These are phyloP conservation scores for Coemansia sp. DNA, from an alignment of 192 early-diverging fungal species.

Conservation along the genomic window DNA sequence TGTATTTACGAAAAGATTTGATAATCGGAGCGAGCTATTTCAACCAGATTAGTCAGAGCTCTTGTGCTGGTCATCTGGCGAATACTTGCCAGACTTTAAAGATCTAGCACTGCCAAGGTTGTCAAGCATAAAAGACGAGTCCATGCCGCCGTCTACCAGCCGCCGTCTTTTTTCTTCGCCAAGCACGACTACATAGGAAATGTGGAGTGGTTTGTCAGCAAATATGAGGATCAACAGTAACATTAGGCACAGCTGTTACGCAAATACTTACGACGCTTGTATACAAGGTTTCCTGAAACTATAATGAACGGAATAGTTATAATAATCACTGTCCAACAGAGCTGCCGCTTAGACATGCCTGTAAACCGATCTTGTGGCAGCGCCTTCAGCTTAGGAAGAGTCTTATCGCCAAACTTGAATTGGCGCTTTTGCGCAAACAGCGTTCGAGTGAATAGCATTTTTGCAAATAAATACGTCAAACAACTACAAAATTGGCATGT, in stretches of 20 bases:
- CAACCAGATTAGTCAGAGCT: background rate
- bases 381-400: constrained; percentile 34
- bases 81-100: background rate
- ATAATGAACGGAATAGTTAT: constrained; percentile 47
- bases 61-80: background rate
- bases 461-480: background rate
- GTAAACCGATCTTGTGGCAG: constrained; percentile 34
- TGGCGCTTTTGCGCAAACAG: constrained; percentile 25
- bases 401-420: constrained; percentile 33
- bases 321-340: constrained; percentile 53
- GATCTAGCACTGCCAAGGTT: constrained; percentile 37
- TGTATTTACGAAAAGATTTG: too few species aligned
- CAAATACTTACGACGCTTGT: constrained; percentile 44
- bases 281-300: constrained; percentile 40
- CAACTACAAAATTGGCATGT: background rate
- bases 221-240: background rate
- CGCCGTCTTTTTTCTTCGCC: constrained; percentile 41
- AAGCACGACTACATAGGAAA: constrained; percentile 28
- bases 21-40: background rate
- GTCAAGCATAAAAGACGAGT: constrained; percentile 34
- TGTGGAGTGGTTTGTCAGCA: background rate
- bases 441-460: constrained; percentile 32
- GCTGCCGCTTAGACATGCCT: constrained; percentile 44
- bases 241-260: background rate
- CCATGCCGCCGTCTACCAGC: constrained; percentile 40